Base-by-base conservation (phyloP, 768 basidiomycete species). In the Rhodotorula toruloides region DNA sequence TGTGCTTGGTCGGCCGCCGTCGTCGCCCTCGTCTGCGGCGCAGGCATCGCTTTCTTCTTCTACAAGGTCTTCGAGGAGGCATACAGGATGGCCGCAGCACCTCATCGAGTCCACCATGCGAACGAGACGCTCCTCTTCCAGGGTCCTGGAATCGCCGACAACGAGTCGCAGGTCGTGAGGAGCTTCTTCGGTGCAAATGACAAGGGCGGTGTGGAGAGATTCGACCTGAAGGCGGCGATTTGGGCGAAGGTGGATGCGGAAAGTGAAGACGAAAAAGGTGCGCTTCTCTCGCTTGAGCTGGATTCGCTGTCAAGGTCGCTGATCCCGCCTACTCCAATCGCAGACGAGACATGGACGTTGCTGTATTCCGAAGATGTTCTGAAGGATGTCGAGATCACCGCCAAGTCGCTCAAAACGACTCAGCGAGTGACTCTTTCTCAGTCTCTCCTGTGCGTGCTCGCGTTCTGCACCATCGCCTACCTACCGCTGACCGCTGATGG, bases 201-300 rank as follows among this genome's bases (percentile, higher is more conserved):
- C 13, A 11, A 4, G 10, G 52, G 52, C 12, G 32, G 52, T 37
- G 37, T 54, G 25, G 52, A 54, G 14, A 4, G 9, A 3, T 54
- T 54, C 34, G 32, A 54, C 52, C n/a, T 54, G 36, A 37, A 39
- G 52, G 52, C 52, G 12, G 52, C 52, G 10, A 54, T 54, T 25
- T 54, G 52, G 52, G 37, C 8, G 4, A 37, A 17, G n/a, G 7
- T 54, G 22, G 8, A 14, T 19, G 40, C 10, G 40, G 10, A 11
- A 11, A 19, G 40, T 11, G 40, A 42, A 19, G 40, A 42, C 12
- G 40, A 42, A 42, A 42, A 42, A 19, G 40, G 12, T 42, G 12
- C 10, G 40, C 40, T 42, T 42, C 40, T 42, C 19, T 10, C 40
- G 10, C 40, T 19, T 10, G 10, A 42, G 10, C 12, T 19, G 10